These are phyloP conservation scores for Fennellomyces sp. DNA, from an alignment of 371 early-diverging fungal species.

Conservation along the genomic window DNA sequence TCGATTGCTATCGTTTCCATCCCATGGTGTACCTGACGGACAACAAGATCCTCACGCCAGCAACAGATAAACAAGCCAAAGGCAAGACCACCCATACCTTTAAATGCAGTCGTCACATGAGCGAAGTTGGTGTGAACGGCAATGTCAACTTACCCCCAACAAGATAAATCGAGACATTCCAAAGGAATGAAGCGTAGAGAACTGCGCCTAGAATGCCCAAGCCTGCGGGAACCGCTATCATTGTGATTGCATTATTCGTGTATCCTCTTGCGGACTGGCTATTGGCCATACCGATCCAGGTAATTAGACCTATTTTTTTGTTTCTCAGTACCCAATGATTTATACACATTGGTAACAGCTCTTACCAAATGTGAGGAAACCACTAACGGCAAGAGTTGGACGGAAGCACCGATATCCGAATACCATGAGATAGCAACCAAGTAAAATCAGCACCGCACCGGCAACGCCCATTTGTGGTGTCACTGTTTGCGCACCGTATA, in stretches of 20 bases:
- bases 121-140: no score
- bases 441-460: slow-evolving; percentile 33
- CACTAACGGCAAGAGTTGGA: slow-evolving; percentile 29
- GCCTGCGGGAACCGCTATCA: slow-evolving; percentile 17
- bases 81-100: slow-evolving; percentile 26
- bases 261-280: slow-evolving; percentile 20
- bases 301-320: slow-evolving; percentile 19
- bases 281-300: slow-evolving; percentile 26
- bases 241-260: slow-evolving; percentile 21
- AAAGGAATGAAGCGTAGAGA: slow-evolving; percentile 17
- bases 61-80: slow-evolving; percentile 38
- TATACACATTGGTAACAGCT: no score
- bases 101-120: no score
- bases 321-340: background rate
- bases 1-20: background rate
- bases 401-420: slow-evolving; percentile 40
- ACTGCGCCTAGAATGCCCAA: slow-evolving; percentile 27
- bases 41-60: slow-evolving; percentile 35
- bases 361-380: slow-evolving; percentile 40
- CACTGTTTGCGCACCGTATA: slow-evolving; percentile 17
- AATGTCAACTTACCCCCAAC: slow-evolving; percentile 22
- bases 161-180: slow-evolving; percentile 27
- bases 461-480: slow-evolving; percentile 30
- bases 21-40: slow-evolving; percentile 20
- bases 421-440: slow-evolving; percentile 32